These are phyloP conservation scores for Clavispora asparagi DNA, from an alignment of 805 yeast species.

Conservation along the genomic window DNA sequence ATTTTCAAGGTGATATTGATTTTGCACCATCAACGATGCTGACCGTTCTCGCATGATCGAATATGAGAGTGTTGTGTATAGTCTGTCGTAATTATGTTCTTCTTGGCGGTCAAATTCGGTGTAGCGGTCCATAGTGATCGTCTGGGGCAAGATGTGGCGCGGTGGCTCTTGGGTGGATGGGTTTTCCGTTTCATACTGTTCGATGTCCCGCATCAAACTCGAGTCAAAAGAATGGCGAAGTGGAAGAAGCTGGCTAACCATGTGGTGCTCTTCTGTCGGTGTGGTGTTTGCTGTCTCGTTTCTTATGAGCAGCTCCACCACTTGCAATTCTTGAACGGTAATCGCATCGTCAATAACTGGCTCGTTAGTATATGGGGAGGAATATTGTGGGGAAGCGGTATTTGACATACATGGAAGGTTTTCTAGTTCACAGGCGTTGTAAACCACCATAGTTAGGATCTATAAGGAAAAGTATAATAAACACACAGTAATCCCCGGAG, in stretches of 20 bases:
- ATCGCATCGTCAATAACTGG: conserved; percentile 31
- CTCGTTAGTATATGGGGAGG: conserved; percentile 6
- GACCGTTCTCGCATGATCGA: conserved; percentile 36
- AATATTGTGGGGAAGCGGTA: background rate
- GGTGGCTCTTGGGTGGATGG: background rate
- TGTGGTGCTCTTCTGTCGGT: conserved; percentile 9
- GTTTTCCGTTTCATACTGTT: conserved; percentile 23
- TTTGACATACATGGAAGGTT: conserved; percentile 36
- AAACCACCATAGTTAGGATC: conserved; percentile 3
- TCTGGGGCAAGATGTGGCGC: conserved; percentile 17
- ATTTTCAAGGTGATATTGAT: conserved; percentile 34
- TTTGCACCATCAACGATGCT: conserved; percentile 29
- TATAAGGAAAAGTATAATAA: background rate
- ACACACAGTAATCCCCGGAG: background rate
- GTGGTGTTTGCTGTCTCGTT: conserved; percentile 18
- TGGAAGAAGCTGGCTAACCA: conserved; percentile 14
- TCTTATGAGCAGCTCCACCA: conserved; percentile 30
- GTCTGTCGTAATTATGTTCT: conserved; percentile 14
- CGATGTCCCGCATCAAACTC: conserved; percentile 14
- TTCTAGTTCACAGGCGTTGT: conserved; percentile 32
- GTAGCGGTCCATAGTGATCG: conserved; percentile 29
- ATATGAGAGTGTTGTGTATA: conserved; percentile 38
- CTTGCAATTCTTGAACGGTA: conserved; percentile 29
- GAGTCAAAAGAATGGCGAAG: conserved; percentile 7
- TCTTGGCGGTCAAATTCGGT: conserved; percentile 13